Base-by-base conservation (phyloP, 2,329 filamentous ascomycete genomes). In the Trichoderma cornu-damae region DNA sequence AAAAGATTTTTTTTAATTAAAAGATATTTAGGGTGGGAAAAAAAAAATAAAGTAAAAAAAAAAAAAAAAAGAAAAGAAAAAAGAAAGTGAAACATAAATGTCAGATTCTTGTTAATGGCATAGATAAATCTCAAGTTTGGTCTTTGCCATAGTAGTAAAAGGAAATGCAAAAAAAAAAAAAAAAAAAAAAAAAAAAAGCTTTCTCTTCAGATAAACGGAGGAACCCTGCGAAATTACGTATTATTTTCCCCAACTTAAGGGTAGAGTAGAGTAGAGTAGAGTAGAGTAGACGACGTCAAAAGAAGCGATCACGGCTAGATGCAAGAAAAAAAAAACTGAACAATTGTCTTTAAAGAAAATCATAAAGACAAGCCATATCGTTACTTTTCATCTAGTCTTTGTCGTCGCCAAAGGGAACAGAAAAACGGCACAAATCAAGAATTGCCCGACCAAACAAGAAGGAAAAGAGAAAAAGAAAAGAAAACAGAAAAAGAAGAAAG, bases 321-420 rank as follows among this genome's bases (percentile, higher is more conserved):
- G 38, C 3, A 32, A 26, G 9, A 24, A 28, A 46, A 37, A 26
- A 12, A 24, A 28, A 46, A 37, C 51, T 54, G 20, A 20, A 24
- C 24, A n/a, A 38, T 37, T 56, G 28, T 42, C 30, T 34, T 6
- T 44, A 34, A 24, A 43, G 20, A 9, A 61, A 59, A 57, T 47
- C 16, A 34, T 30, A 53, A 44, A 53, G 38, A 44, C 30, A 47
- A 40, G 26, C 16, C 24, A 51, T 30, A 37, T 57, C 42, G 42
- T 53, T 26, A 53, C 56, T 58, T 58, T 58, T 58, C 56, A 24
- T 58, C 56, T 53, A 58, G 50, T 57, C 37, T 42, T 49, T 28
- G 3, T 57, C 37, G 3, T 57, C 54, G 34, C 35, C 18, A 18
- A 35, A 43, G 37, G 35, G 20, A 34, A 43, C 54, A 50, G n/a